Base-by-base conservation (phyloP, 805 yeast species). In the Yarrowia deformans region DNA sequence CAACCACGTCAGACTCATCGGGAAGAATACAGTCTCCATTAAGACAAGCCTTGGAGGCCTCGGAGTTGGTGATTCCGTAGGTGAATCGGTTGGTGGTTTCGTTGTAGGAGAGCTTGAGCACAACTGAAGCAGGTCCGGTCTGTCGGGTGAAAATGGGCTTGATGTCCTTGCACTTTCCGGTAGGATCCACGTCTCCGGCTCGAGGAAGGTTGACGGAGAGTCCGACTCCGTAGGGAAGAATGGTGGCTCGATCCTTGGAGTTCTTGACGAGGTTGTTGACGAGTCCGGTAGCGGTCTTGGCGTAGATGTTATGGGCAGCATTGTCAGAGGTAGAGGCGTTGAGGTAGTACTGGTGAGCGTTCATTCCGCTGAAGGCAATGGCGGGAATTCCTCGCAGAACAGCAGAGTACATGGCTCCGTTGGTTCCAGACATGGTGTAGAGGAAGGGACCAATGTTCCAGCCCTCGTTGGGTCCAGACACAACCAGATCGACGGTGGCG, bases 391-490 rank as follows among this genome's bases (percentile, higher is more conserved):
- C 80, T 72, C 83, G 74, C 75, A 79, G 79, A 67, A 80, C 78
- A 50, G 82, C 72, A 68, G 75, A 75, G 73, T 81, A 81, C 55
- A 83, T 75, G 54, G 83, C 84, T 72, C 82, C 83, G 69, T 78
- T 76, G 42, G 84, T 81, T 72, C 84, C 84, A 23, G 82, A 78
- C 39, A 78, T 67, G 50, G 83, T 80, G 71, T 71, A 75, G 71
- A 70, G 76, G 37, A 10, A 34, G 56, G 83, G 81, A 19, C 84
- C 82, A 60, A 77, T 70, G 73, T 82, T 83, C 64, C 78, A 73
- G 69, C 84, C 84, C 73, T 81, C 83, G 71, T 82, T 80, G 55
- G 85, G 85, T 69, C 85, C 85, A 63, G 81, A 73, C 42, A 84
- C 79, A 43, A 83, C 80, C 72, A 83, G 75, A 76, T 84, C 87